Evolutionary conservation across 2,329 filamentous ascomycete genomes (phyloP), one percentile per base, ranked within the genome.

Genomic region (Hypoxylon sp.): DNA sequence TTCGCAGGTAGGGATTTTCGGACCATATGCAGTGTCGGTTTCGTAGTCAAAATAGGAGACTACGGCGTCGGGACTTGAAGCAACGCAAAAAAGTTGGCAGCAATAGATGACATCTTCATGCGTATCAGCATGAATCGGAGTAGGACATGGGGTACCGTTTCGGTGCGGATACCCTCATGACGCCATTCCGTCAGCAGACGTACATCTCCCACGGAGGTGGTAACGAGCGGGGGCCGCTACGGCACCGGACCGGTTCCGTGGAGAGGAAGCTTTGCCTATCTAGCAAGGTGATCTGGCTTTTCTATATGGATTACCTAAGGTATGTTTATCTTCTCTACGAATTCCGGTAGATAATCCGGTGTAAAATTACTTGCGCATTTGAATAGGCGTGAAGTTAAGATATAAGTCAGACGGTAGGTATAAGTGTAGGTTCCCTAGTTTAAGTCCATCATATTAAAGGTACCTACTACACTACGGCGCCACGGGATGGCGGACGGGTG

Each of bases 391-490:
- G 44, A 29, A 10, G 24, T 51, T 13, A 44, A 46, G 17, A 35
- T 47, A 51, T 33, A 29, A 35, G 44, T 29, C 31, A 33, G 51
- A 37, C n/a, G n/a, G n/a, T 19, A 8, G 29, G 19, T 44, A 33
- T 44, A 51, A 9, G 33, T 54, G 37, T 51, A 19, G 37, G 22
- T 17, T 24, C 35, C 33, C 26, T 50, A 53, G 35, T 31, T 59
- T 42, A 39, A 59, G 48, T 31, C 39, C 55, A 59, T 47, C 47
- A 47, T 53, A 29, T 48, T 50, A 24, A 22, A 46, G 53, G 31
- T 55, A 42, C 53, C 53, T 63, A 61, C 39, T 59, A 61, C 35
- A 26, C 52, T 33, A 47, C 46, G 61, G 61, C 57, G 35, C 19
- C 42, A 58, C 51, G 42, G 17, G 29, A 31, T 22, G 51, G 50